Conservation (phyloP, 345 rosid genomes). For the Salix brachista region DNA sequence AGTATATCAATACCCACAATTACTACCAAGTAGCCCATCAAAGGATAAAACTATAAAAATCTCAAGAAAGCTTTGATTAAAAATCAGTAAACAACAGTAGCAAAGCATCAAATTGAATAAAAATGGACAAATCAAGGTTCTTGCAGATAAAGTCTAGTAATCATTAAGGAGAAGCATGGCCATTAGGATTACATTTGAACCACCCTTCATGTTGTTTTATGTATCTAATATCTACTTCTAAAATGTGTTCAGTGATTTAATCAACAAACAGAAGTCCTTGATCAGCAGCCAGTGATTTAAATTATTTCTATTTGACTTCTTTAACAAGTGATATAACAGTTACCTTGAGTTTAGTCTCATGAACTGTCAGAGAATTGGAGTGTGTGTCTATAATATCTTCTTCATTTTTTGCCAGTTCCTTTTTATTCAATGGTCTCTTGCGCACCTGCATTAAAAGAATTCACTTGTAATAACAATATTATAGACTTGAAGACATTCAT, state of each 20-base stretch:
- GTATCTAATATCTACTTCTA: not conserved
- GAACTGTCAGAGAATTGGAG: slow-evolving; percentile 72
- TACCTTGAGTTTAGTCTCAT: slow-evolving; percentile 96
- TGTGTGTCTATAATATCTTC: slow-evolving; percentile 84
- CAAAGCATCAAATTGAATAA: not conserved
- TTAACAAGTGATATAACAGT: slow-evolving; percentile 3
- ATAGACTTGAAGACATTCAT: not conserved
- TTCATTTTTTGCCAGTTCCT: slow-evolving; percentile 87
- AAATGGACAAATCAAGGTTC: not conserved
- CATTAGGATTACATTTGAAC: not conserved
- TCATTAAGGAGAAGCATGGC: not conserved
- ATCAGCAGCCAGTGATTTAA: not conserved
- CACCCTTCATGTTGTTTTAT: not conserved
- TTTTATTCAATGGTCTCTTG: slow-evolving; percentile 93
- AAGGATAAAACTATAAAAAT: not conserved
- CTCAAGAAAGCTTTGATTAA: not conserved
- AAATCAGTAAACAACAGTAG: not conserved
- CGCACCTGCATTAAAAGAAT: slow-evolving; percentile 62
- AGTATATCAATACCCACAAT: slow-evolving; percentile 14
- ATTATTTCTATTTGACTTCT: not conserved
- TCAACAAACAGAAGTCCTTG: not conserved
- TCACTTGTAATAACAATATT: not conserved
- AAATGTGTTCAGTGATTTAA: not conserved
- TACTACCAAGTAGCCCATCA: not conserved
- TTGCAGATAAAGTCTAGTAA: not conserved